phyloP scores from a whole-genome alignment of 1,284 basidiomycete genomes.

The Ustilago curta region DNA sequence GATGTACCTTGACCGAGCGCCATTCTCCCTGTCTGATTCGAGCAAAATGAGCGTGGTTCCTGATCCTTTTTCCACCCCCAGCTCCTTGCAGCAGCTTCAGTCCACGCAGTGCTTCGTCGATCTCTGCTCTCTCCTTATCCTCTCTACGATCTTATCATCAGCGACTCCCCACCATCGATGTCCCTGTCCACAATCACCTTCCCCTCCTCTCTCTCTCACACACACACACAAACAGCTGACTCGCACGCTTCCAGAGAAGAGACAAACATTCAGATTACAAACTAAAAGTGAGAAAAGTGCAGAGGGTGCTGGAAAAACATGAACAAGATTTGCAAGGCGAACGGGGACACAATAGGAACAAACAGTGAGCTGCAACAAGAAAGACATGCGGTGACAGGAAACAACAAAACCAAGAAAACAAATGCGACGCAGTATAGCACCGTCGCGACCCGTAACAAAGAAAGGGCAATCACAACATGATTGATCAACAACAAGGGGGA shows the following conservation, averaged over 20 bases:
- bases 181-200: not conserved
- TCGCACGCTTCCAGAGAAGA: not conserved
- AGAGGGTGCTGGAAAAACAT: not conserved
- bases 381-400: not conserved
- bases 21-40: too few relatives aligned
- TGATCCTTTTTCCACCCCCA: too few relatives aligned
- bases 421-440: constrained; percentile 2
- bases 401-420: constrained; percentile 10
- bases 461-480: not conserved
- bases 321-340: not conserved
- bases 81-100: too few relatives aligned
- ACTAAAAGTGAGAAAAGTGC: not conserved
- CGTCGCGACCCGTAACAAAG: constrained; percentile 10
- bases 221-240: not conserved
- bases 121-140: too few relatives aligned
- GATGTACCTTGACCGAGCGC: too few relatives aligned
- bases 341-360: not conserved
- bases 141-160: too few relatives aligned
- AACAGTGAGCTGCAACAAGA: not conserved
- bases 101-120: too few relatives aligned
- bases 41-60: too few relatives aligned
- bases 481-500: not conserved
- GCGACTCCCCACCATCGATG: too few relatives aligned
- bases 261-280: constrained; percentile 4
- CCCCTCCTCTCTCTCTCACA: too few relatives aligned